A percentile compares a stretch with the other conserved stretches of the same genome.
Conservation (phyloP, 805 yeast species). For the Schizosaccharomyces octosporus region DNA sequence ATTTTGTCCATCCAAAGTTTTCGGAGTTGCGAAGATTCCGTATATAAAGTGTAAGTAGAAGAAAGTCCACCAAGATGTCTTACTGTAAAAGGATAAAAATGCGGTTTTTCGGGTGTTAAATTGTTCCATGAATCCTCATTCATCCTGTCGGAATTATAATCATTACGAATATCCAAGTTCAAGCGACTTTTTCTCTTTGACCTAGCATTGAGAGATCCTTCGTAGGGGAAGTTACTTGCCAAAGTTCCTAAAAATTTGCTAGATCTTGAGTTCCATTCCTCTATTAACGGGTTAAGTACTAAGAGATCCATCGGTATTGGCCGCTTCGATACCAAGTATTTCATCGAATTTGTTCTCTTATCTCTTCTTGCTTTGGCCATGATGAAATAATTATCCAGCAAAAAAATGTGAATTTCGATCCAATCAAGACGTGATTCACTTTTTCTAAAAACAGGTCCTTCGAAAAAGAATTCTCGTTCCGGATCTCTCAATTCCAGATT, state of each 20-base stretch:
- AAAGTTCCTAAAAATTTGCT: constrained; percentile 10
- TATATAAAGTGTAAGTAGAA: constrained; percentile 13
- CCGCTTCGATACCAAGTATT: constrained; percentile 2
- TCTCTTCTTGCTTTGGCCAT: constrained; percentile 16
- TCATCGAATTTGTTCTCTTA: neutral
- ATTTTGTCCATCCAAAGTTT: constrained; percentile 33
- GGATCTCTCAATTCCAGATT: constrained; percentile 29
- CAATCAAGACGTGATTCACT: constrained; percentile 24
- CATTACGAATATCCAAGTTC: neutral
- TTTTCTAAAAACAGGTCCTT: constrained; percentile 30
- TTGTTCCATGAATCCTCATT: neutral
- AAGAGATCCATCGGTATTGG: constrained; percentile 25
- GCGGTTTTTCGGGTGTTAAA: neutral
- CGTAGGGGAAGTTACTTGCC: constrained; percentile 4
- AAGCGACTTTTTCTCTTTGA: neutral
- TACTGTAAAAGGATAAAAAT: neutral
- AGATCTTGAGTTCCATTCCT: constrained; percentile 14
- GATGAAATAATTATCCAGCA: constrained; percentile 43
- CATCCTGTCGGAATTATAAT: neutral
- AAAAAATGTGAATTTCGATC: constrained; percentile 23
- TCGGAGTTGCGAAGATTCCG: constrained; percentile 19
- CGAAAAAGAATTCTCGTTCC: constrained; percentile 29
- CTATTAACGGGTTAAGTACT: constrained; percentile 26
- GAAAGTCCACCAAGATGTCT: neutral
- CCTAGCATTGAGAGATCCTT: neutral